Conservation (phyloP, 2,329 filamentous ascomycete genomes). For the Botrytis pseudocinerea region DNA sequence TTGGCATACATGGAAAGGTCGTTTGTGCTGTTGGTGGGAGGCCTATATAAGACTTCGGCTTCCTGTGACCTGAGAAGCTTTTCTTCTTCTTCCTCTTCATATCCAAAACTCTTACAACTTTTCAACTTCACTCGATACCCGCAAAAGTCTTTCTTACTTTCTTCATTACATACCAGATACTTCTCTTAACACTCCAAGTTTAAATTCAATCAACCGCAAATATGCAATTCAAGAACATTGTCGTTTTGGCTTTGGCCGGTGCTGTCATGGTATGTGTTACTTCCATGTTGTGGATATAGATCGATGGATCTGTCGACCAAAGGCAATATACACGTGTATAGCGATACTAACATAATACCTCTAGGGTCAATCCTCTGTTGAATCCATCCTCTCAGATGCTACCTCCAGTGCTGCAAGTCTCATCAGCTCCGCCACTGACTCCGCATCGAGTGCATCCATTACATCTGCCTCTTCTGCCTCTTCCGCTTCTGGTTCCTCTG, state of each 20-base stretch:
- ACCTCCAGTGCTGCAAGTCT: background rate
- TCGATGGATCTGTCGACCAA: background rate
- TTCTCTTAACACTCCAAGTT: background rate
- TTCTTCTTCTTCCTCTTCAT: background rate
- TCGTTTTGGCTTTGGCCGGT: slow-evolving; percentile 36
- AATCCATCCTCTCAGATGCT: slow-evolving; percentile 20
- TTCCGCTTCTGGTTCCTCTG: background rate
- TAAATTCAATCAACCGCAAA: slow-evolving; percentile 14
- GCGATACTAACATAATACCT: background rate
- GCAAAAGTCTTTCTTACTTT: background rate
- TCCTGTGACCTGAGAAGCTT: background rate
- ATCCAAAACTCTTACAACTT: background rate
- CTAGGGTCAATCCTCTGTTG: slow-evolving; percentile 28
- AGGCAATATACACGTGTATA: background rate
- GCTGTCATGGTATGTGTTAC: slow-evolving; percentile 28
- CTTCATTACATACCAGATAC: background rate
- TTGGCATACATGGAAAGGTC: background rate
- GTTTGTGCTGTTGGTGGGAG: background rate
- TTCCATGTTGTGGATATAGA: background rate
- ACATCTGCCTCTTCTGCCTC: background rate
- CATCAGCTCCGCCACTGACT: background rate
- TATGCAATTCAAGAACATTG: slow-evolving; percentile 39
- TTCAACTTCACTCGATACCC: background rate
- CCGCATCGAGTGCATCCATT: background rate
- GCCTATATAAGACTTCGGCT: background rate